Percentiles rank a stretch among this genome's conserved stretches.
These are phyloP conservation scores for Aspergillus sclerotiicarbonarius DNA, from an alignment of 495 filamentous ascomycete genomes.

Conservation along the genomic window DNA sequence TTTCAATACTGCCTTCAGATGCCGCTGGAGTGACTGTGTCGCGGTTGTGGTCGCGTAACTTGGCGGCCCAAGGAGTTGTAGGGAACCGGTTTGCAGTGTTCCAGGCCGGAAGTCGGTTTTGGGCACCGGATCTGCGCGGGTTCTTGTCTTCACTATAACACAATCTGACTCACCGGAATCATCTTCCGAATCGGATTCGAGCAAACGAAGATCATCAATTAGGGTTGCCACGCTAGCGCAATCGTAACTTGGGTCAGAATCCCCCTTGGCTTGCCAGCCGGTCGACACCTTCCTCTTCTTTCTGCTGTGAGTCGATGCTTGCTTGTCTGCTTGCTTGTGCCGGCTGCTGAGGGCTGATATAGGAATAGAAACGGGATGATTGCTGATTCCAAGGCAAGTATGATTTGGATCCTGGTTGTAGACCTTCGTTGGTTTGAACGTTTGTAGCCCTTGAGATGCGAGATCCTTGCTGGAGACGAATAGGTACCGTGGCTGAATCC, in stretches of 20 bases:
- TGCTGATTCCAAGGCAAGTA: constrained; percentile 37
- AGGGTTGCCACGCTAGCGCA: constrained; percentile 14
- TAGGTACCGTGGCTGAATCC: constrained; percentile 90
- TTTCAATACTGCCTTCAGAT: constrained; percentile 60
- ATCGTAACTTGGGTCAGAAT: background rate
- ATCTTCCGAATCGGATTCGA: constrained; percentile 5
- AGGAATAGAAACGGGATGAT: constrained; percentile 44
- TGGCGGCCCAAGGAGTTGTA: constrained; percentile 62
- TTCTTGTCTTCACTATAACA: background rate
- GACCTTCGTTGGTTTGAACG: constrained; percentile 29
- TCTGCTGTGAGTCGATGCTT: constrained; percentile 1
- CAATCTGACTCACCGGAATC: background rate
- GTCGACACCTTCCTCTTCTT: background rate
- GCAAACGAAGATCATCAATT: constrained; percentile 11
- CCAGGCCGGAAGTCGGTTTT: constrained; percentile 67
- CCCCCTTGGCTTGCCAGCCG: background rate
- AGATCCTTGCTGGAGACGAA: constrained; percentile 53
- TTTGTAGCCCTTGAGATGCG: background rate
- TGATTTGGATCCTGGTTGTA: constrained; percentile 56
- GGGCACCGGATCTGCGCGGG: background rate
- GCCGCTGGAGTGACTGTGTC: constrained; percentile 59
- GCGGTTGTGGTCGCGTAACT: constrained; percentile 65
- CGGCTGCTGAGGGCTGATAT: constrained; percentile 41
- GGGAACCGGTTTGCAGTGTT: constrained; percentile 49
- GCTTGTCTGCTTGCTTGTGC: constrained; percentile 20